phyloP scores from a whole-genome alignment of 2,329 filamentous ascomycete genomes.

The Tolypocladium capitatum region DNA sequence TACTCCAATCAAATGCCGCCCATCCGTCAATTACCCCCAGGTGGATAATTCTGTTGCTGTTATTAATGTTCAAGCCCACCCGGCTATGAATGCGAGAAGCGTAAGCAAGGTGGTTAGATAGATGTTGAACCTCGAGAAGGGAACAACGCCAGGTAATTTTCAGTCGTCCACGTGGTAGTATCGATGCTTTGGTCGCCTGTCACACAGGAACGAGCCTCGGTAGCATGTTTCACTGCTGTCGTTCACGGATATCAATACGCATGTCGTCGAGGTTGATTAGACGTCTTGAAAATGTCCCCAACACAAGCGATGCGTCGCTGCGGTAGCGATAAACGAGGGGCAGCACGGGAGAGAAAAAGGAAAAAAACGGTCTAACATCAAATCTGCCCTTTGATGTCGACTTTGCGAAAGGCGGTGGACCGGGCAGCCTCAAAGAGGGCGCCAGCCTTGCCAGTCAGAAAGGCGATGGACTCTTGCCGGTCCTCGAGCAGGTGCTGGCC shows the following conservation, averaged over 20 bases:
- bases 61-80: not conserved
- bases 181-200: not conserved
- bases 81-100: not conserved
- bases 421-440: conserved; percentile 62
- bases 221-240: not conserved
- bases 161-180: not conserved
- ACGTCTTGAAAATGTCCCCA: not conserved
- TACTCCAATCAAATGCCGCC: not conserved
- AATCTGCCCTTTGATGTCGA: conserved; percentile 97
- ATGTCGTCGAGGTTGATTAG: not conserved
- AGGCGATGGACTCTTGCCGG: conserved; percentile 57
- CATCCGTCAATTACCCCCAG: not conserved
- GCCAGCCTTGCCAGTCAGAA: conserved; percentile 62
- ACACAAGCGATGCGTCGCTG: not conserved
- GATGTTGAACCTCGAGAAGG: not conserved
- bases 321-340: not conserved
- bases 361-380: conserved; percentile 27
- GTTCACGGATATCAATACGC: conserved; percentile 1
- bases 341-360: not conserved
- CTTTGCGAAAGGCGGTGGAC: conserved; percentile 61
- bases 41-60: not conserved
- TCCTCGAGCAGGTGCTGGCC: conserved; percentile 67
- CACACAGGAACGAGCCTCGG: not conserved
- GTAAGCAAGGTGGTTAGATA: not conserved
- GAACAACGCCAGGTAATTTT: not conserved